These are phyloP conservation scores for Raddia guianensis DNA, from an alignment of 176 grass and related monocot genomes.

Conservation along the genomic window DNA sequence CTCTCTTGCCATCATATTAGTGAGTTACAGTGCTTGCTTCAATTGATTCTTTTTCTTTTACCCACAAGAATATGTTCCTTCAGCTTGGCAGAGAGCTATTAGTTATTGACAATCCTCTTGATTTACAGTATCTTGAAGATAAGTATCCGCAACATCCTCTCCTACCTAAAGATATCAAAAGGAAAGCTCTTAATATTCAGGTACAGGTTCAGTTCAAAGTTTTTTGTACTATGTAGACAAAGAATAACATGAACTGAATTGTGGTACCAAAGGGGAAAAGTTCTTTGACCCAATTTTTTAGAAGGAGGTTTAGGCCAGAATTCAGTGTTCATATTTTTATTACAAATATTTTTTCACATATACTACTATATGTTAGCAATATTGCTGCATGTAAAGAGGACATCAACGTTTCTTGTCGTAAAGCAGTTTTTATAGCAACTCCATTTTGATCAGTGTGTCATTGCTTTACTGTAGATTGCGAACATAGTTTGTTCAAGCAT, in stretches of 20 bases:
- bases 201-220: conserved; percentile 43
- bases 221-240: neutral
- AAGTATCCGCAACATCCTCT: conserved; percentile 81
- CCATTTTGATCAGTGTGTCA: neutral
- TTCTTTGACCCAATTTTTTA: no score
- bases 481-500: conserved; percentile 88
- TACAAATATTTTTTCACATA: no score
- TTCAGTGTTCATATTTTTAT: no score
- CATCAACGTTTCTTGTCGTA: no score
- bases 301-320: no score
- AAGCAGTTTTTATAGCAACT: neutral
- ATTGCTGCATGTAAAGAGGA: no score
- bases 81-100: no score
- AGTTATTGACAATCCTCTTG: neutral
- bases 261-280: no score
- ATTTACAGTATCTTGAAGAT: conserved; percentile 82
- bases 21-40: conserved; percentile 1
- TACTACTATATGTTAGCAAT: no score
- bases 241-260: no score
- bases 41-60: no score
- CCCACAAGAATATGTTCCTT: no score
- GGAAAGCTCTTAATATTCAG: conserved; percentile 87
- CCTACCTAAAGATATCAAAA: conserved; percentile 76
- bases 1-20: conserved; percentile 79
- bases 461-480: conserved; percentile 56